Evolutionary conservation across 768 basidiomycete species (phyloP).

Genomic region (Xerocomus spinulosus): DNA sequence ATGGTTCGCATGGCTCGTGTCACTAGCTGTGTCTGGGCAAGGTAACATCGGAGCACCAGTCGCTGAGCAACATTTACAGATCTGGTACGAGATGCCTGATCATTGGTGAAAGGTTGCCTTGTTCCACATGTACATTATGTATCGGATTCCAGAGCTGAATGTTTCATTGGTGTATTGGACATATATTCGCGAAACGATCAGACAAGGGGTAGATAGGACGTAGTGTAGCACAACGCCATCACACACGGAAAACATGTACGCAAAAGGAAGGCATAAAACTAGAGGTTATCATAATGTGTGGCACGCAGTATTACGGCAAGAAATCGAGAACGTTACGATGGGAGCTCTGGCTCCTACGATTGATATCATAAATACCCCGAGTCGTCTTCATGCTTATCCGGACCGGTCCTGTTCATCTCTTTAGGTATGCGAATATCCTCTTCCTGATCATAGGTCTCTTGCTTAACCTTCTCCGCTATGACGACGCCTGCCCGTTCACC

Average conservation of each 20-base stretch:
- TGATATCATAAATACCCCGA: slow-evolving; percentile 25
- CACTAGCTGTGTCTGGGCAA: no score
- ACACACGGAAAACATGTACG: slow-evolving; percentile 11
- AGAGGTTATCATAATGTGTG: not conserved
- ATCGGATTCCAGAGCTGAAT: no score
- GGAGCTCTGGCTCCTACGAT: not conserved
- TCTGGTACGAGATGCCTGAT: no score
- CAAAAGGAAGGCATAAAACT: not conserved
- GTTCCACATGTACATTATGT: no score
- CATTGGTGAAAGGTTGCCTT: no score
- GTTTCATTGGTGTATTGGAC: no score
- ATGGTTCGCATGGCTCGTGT: no score
- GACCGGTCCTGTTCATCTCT: slow-evolving; percentile 33
- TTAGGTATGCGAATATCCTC: slow-evolving; percentile 32
- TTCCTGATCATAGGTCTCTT: slow-evolving; percentile 24
- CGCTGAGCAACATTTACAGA: no score
- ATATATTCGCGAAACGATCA: no score
- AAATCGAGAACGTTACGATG: not conserved
- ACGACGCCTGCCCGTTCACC: slow-evolving; percentile 40
- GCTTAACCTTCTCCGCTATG: slow-evolving; percentile 48
- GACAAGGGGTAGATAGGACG: not conserved
- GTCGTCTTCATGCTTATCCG: slow-evolving; percentile 32
- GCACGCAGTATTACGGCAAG: not conserved
- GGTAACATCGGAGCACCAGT: no score
- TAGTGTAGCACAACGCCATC: slow-evolving; percentile 14